phyloP scores from a whole-genome alignment of 768 basidiomycete species.

The Mrakia blollopis region DNA sequence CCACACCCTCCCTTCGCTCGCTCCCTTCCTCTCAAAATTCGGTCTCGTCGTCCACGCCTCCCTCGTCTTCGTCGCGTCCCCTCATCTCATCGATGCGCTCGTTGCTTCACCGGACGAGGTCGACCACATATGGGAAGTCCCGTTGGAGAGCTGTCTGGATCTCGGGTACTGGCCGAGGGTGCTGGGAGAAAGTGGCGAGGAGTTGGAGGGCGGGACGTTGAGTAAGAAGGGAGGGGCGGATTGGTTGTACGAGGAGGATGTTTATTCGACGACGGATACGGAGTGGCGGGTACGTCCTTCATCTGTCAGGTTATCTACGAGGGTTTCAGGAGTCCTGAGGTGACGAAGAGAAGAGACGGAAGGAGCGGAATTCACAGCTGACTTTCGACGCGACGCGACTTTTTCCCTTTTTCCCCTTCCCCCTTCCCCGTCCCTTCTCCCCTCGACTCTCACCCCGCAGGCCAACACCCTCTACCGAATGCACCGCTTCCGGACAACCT shows the following conservation, averaged over 20 bases:
- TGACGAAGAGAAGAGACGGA: background rate
- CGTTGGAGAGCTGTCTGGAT: conserved; percentile 18
- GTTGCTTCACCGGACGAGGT: conserved; percentile 27
- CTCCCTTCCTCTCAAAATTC: conserved; percentile 30
- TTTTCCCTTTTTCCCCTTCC: background rate
- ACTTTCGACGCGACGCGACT: background rate
- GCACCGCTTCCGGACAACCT: conserved; percentile 29
- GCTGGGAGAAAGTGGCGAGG: background rate
- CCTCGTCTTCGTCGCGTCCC: conserved; percentile 26
- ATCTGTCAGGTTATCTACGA: background rate
- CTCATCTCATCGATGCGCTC: conserved; percentile 15
- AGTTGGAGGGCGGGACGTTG: background rate
- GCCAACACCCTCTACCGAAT: conserved; percentile 23
- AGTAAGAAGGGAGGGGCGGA: conserved; percentile 26
- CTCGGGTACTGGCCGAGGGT: background rate
- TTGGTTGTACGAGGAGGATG: conserved; percentile 30
- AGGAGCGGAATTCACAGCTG: background rate
- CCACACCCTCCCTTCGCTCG: conserved; percentile 18
- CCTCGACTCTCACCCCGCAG: background rate
- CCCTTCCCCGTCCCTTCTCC: background rate
- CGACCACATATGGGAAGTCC: conserved; percentile 22
- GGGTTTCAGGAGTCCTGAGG: no score
- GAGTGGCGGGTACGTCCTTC: conserved; percentile 19
- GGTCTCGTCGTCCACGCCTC: conserved; percentile 29
- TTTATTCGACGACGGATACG: conserved; percentile 15